phyloP scores from a whole-genome alignment of 352 stramenopile species.

The Globisporangium viniferum region DNA sequence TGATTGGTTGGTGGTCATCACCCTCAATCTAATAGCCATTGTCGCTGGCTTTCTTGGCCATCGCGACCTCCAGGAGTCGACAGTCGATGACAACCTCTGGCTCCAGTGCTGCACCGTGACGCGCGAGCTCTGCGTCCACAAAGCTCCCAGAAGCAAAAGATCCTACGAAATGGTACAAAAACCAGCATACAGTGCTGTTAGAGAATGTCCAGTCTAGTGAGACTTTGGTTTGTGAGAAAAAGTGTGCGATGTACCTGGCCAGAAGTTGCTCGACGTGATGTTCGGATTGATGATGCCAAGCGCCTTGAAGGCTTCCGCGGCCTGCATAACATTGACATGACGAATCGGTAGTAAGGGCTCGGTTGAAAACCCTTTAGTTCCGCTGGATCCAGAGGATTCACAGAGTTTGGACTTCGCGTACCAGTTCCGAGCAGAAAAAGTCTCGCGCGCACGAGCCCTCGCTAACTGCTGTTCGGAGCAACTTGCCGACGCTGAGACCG shows the following conservation, averaged over 20 bases:
- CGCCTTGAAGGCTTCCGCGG: conserved; percentile 50
- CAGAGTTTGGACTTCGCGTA: conserved; percentile 13
- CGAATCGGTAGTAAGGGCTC: not conserved
- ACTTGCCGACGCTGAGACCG: conserved; percentile 45
- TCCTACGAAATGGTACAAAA: conserved; percentile 5
- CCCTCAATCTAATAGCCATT: not conserved
- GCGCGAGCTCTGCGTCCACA: conserved; percentile 43
- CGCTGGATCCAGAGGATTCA: not conserved
- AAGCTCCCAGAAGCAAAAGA: conserved; percentile 51
- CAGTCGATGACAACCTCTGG: conserved; percentile 53
- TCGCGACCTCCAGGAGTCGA: conserved; percentile 53
- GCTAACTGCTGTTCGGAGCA: conserved; percentile 30
- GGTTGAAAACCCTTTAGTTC: not conserved
- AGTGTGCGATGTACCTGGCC: conserved; percentile 29
- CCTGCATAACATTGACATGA: conserved; percentile 17
- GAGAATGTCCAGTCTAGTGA: too few species aligned
- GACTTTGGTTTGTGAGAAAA: too few species aligned
- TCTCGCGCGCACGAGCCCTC: conserved; percentile 14
- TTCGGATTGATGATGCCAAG: conserved; percentile 41
- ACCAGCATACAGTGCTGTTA: too few species aligned
- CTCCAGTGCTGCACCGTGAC: conserved; percentile 42
- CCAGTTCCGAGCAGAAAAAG: conserved; percentile 73
- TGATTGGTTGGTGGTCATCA: too few species aligned
- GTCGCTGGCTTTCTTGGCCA: conserved; percentile 17
- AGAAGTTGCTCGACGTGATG: conserved; percentile 47